Evolutionary conservation across 2,329 filamentous ascomycete genomes (phyloP).

Genomic region (Talaromyces sp.): DNA sequence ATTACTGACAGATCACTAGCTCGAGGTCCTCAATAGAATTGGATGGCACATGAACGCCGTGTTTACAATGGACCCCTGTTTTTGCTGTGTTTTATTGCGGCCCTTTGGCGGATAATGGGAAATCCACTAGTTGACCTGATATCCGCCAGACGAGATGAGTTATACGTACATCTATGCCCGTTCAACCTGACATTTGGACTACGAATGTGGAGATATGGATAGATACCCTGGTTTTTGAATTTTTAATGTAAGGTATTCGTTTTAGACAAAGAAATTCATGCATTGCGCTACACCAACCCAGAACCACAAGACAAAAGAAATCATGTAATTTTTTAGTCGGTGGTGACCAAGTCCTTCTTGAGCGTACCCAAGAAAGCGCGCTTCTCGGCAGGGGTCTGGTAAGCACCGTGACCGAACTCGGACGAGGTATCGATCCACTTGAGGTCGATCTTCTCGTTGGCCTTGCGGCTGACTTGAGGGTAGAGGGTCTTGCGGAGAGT

Average conservation of each 20-base stretch:
- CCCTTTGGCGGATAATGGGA: too few relatives aligned
- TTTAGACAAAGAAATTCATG: constrained; percentile 40
- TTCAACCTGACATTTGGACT: too few relatives aligned
- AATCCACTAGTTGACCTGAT: too few relatives aligned
- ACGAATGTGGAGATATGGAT: neutral
- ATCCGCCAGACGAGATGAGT: too few relatives aligned
- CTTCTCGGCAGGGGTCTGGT: constrained; percentile 99
- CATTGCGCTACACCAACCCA: constrained; percentile 35
- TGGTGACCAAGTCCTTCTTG: constrained; percentile 86
- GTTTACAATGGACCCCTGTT: too few relatives aligned
- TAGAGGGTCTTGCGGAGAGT: constrained; percentile 99
- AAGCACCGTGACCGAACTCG: constrained; percentile 99
- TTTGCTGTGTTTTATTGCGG: too few relatives aligned
- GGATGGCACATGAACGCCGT: too few relatives aligned
- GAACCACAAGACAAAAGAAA: constrained; percentile 27
- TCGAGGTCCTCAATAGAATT: too few relatives aligned
- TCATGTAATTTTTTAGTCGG: constrained; percentile 46
- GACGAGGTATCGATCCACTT: constrained; percentile 99
- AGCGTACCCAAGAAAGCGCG: constrained; percentile 93
- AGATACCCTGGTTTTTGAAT: constrained; percentile 9
- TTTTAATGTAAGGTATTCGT: constrained; percentile 27
- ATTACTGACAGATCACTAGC: too few relatives aligned
- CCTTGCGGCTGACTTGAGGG: constrained; percentile 89
- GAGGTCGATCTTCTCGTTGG: constrained; percentile 98
- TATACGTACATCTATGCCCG: too few relatives aligned